These are phyloP conservation scores for Fragaria nilgerrensis DNA, from an alignment of 306 rosid species.

Conservation along the genomic window DNA sequence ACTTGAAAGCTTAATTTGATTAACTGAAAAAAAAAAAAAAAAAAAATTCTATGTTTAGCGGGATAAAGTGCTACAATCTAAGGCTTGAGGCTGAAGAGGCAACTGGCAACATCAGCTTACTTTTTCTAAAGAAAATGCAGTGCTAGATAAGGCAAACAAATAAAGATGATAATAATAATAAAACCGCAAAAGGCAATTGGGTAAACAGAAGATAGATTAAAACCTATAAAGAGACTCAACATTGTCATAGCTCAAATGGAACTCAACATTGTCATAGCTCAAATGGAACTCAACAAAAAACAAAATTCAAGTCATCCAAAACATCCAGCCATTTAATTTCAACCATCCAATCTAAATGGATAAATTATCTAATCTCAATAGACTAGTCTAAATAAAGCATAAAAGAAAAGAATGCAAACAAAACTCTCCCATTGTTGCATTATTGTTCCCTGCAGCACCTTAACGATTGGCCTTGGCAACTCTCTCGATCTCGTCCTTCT, in stretches of 20 bases:
- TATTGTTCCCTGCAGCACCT: not conserved
- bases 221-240: conserved; percentile 5
- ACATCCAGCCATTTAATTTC: not conserved
- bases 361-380: not conserved
- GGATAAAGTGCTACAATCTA: not conserved
- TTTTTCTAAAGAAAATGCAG: not conserved
- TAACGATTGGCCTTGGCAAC: conserved; percentile 21
- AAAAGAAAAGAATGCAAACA: not conserved
- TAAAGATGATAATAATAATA: not conserved
- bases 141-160: not conserved
- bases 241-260: conserved; percentile 3
- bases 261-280: not conserved
- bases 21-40: not conserved
- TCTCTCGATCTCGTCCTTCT: conserved; percentile 20
- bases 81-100: not conserved
- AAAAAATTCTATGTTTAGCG: not conserved
- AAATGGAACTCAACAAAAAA: not conserved
- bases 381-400: not conserved
- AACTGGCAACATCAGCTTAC: not conserved
- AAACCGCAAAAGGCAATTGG: not conserved
- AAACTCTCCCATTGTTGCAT: not conserved
- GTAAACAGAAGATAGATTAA: not conserved
- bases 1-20: not conserved
- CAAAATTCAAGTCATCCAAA: conserved; percentile 4
- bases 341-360: conserved; percentile 8